Evolutionary conservation across 768 basidiomycete species (phyloP), one percentile per base, ranked within the genome.

Genomic region (Russula lepida): DNA sequence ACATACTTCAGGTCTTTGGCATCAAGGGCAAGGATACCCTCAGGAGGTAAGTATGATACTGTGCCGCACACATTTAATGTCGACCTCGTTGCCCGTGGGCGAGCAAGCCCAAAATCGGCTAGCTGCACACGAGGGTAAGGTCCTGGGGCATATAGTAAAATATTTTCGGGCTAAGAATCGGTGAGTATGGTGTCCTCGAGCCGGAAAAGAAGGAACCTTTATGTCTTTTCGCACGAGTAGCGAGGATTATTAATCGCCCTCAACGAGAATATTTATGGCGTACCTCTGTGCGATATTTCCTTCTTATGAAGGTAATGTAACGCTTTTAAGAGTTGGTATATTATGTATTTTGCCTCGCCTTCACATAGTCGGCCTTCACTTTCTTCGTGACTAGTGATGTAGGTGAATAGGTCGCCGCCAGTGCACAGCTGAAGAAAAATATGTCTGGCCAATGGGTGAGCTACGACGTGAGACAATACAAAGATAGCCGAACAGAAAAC

Each of bases 31-130:
- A 88, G 76, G 39, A 93, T 82, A 12, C 89, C 91, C 72, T 93
- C 91, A 0, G 90, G 90, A 8, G 90, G 89, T 17, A 93, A 76
- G 71, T 92, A 93, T 1, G 88, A 85, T 21, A 92, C 83, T 0
- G 91, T 92, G n/a, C 91, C 91, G 62, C 87, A 91, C 46, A 90
- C 90, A 65, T 90, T 90, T 68, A 89, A 77, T 0, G 91, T 92
- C 68, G 87, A 85, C 77, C 92, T 85, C 68, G 85, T 84, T 2
- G 89, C 84, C 66, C 84, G 84, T 7, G 84, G 82, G 19, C 89
- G 83, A 11, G 91, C 91, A 19, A 92, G 81, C 9, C 91, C 91
- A 69, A 93, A 93, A 71, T 93, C 91, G 21, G 91, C 91, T 41
- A 93, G 85, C 54, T 89, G 78, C 43, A 93, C 84, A 43, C 86